Conservation (phyloP, 2,329 filamentous ascomycete genomes). For the Curvularia sp. region DNA sequence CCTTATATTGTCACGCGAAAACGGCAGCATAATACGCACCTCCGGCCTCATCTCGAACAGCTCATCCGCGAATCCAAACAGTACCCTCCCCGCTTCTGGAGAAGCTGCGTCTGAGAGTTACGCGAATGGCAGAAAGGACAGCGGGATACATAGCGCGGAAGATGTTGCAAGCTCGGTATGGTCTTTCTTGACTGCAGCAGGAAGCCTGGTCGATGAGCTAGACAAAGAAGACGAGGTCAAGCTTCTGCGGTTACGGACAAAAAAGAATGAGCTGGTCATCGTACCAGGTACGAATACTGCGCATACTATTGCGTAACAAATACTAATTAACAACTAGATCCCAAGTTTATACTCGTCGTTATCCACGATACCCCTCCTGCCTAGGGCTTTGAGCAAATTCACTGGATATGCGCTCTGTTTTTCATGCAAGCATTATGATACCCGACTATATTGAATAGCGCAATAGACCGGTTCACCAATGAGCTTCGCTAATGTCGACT, state of each 20-base stretch:
- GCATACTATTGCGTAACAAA: neutral
- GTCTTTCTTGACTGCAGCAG: slow-evolving; percentile 74
- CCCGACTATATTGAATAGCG: slow-evolving; percentile 19
- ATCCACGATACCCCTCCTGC: slow-evolving; percentile 81
- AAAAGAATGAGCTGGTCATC: slow-evolving; percentile 83
- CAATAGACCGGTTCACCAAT: slow-evolving; percentile 59
- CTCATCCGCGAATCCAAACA: slow-evolving; percentile 56
- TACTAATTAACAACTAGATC: slow-evolving; percentile 55
- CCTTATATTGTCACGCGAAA: slow-evolving; percentile 74
- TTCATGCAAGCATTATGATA: slow-evolving; percentile 31
- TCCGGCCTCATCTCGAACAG: slow-evolving; percentile 72
- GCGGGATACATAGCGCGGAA: slow-evolving; percentile 67
- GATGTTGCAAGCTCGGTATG: slow-evolving; percentile 79
- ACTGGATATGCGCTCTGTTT: neutral
- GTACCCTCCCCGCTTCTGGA: slow-evolving; percentile 45
- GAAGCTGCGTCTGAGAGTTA: slow-evolving; percentile 43
- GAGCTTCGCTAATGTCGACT: slow-evolving; percentile 70
- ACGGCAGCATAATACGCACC: slow-evolving; percentile 76
- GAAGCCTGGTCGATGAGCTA: slow-evolving; percentile 72
- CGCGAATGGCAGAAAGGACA: slow-evolving; percentile 47
- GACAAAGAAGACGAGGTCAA: slow-evolving; percentile 81
- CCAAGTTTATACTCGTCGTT: slow-evolving; percentile 79
- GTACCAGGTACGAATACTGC: slow-evolving; percentile 63
- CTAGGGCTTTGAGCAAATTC: slow-evolving; percentile 43
- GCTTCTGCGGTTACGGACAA: slow-evolving; percentile 77